Base-by-base conservation (phyloP, 768 basidiomycete species). In the Hysterangium stoloniferum region DNA sequence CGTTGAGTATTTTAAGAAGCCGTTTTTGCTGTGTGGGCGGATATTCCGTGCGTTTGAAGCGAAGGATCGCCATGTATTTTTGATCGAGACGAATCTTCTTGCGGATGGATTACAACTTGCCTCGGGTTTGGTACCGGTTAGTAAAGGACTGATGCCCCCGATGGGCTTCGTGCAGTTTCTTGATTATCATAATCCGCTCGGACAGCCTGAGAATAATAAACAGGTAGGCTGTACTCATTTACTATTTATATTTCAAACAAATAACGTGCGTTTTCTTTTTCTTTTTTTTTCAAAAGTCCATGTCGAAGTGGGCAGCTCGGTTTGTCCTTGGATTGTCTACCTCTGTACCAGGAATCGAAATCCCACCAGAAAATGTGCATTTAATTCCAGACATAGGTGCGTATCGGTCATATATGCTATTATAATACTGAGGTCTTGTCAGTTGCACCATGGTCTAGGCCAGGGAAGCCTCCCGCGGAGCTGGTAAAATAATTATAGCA, bases 261-360 rank as follows among this genome's bases (percentile, higher is more conserved):
- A 11, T 24, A 46, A 19, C 38, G 35, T 45, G 8, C 48, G 3
- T 34, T n/a, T n/a, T 22, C 40, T 12, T 4, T 47, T n/a, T n/a
- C n/a, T n/a, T n/a, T n/a, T n/a, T n/a, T n/a, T n/a, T n/a, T n/a
- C n/a, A n/a, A n/a, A n/a, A 84, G 83, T 68, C 71, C 12, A 73
- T 83, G 66, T 68, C 76, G 1, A 85, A 86, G 62, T 85, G 77
- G 75, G 68, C 73, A 7, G 71, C 82, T n/a, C 72, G 82, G 0
- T 78, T 77, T 54, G 71, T 75, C 0, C 69, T 86, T 7, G 80
- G 77, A 0, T 60, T 84, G 4, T 85, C 84, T 0, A 84, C 73
- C 44, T 84, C 83, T 1, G 67, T 78, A 4, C 82, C 82, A 5
- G 81, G 79, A 0, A 62, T 76, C 2, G 55, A 64, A 4, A 50